Evolutionary conservation across 257 asterid genomes (phyloP).

Genomic region (Henckelia pumila): DNA sequence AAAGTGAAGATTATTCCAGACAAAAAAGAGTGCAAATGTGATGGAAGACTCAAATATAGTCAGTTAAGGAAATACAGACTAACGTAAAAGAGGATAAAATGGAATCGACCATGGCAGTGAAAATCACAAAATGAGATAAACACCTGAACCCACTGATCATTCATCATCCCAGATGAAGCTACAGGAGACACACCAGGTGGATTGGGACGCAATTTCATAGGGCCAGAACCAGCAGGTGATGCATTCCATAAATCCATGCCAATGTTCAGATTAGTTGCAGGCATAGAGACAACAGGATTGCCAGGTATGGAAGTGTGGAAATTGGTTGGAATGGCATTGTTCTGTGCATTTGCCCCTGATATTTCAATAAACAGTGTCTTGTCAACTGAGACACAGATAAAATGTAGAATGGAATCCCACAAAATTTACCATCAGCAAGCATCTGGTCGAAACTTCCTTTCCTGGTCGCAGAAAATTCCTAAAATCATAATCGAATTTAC

Average conservation of each 20-base stretch:
- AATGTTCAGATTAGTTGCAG: conserved; percentile 73
- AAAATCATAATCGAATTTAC: conserved; percentile 25
- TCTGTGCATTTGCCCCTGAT: conserved; percentile 76
- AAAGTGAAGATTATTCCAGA: no score
- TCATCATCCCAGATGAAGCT: conserved; percentile 59
- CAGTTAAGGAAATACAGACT: neutral
- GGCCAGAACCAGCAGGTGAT: conserved; percentile 66
- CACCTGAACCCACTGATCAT: conserved; percentile 89
- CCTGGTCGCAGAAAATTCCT: conserved; percentile 70
- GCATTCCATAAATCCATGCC: conserved; percentile 96
- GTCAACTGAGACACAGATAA: conserved; percentile 8
- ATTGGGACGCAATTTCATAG: conserved; percentile 56
- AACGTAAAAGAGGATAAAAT: neutral
- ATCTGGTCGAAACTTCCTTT: conserved; percentile 91
- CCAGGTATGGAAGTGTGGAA: conserved; percentile 61
- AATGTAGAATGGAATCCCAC: conserved; percentile 13
- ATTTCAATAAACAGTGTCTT: conserved; percentile 18
- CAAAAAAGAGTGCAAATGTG: neutral
- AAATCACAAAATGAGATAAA: conserved; percentile 15
- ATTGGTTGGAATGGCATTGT: conserved; percentile 40
- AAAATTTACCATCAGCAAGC: conserved; percentile 85
- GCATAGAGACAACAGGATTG: conserved; percentile 59
- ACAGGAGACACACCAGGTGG: conserved; percentile 49
- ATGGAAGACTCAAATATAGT: neutral
- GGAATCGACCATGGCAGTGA: neutral